Base-by-base conservation (phyloP, 768 basidiomycete species). In the Boletus reticuloceps region DNA sequence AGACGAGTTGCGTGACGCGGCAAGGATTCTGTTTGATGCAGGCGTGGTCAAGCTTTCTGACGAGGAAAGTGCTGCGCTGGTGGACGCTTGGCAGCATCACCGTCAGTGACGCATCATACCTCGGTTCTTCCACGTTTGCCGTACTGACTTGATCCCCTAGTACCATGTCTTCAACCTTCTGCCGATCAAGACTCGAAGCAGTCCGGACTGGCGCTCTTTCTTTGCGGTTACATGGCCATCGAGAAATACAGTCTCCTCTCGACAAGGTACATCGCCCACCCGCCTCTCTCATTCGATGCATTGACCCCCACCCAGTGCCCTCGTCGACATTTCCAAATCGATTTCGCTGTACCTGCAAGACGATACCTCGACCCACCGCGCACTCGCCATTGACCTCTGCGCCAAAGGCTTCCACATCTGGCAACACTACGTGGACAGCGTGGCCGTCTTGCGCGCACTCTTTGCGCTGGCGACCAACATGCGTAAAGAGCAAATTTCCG, bases 371-470 rank as follows among this genome's bases (percentile, higher is more conserved):
- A 76, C 76, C 2, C 82, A 90, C 67, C 77, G 87, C 8, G 76
- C 83, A 5, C 76, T 94, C 13, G 93, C 91, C 0, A 86, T 97
- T 58, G 96, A 98, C 64, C 77, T 98, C 11, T 94, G 91, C 62
- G 87, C 90, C 2, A 85, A 90, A 43, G 96, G 96, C 0, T 98
- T 98, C 67, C 82, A 88, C 43, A 84, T 95, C 47, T 98, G 95
- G 94, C 94, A 97, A 65, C 85, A 93, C 60, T 94, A 94, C 61
- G 80, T 94, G 54, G 94, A 98, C 61, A 84, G 94, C 0, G 89
- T 94, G 77, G 86, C 88, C 55, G 85, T 97, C 51, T 75, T 98
- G 17, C 86, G 96, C 6, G 81, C 87, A 1, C 78, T 98, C 12
- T 96, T 95, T 68, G 78, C 75, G 17, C 78, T 97, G 25, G 88